Base-by-base conservation (phyloP, 495 filamentous ascomycete genomes). In the Extremus antarcticus region DNA sequence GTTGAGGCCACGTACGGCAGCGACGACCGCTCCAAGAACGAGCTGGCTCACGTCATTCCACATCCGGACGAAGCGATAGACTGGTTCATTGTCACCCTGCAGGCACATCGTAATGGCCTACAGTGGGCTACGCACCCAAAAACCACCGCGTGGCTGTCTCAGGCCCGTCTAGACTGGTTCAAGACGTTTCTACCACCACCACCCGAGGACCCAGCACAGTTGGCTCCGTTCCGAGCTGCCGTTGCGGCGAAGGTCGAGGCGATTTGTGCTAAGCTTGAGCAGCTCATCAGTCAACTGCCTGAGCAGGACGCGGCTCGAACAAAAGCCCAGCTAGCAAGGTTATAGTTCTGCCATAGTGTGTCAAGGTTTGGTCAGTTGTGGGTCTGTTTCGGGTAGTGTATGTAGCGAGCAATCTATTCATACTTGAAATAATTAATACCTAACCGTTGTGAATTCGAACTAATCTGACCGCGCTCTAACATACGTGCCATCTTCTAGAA, bases 31-130 rank as follows among this genome's bases (percentile, higher is more conserved):
- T 4, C 9, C 4, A 48, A 48, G 46, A 48, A 48, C 46, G 46
- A 23, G 24, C 23, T 48, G 9, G 23, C 13, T 20, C 46, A 21
- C 3, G 46, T 25, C 21, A 20, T 48, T 21, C 46, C 46, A 25
- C 46, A 48, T 48, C 46, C 46, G 20, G 46, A 48, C 46, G 46
- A 48, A 21, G 24, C 46, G 23, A 48, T 48, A 4, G 46, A 48
- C 25, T 48, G 4, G 4, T 21, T 48, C 3, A 48, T 48, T 25
- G 46, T 48, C 20, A 48, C 8, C 46, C 24, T 24, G 9, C 46
- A 48, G 46, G 25, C 4, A 7, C 46, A 48, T 48, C 46, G 46
- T 7, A 48, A 48, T 17, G 46, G 46, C 9, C 46, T 48, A 17
- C 3, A 10, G 25, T 48, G 46, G 46, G 23, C 20, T 17, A 9